Base-by-base conservation (phyloP, 1,284 basidiomycete species). In the Meira nashicola region DNA sequence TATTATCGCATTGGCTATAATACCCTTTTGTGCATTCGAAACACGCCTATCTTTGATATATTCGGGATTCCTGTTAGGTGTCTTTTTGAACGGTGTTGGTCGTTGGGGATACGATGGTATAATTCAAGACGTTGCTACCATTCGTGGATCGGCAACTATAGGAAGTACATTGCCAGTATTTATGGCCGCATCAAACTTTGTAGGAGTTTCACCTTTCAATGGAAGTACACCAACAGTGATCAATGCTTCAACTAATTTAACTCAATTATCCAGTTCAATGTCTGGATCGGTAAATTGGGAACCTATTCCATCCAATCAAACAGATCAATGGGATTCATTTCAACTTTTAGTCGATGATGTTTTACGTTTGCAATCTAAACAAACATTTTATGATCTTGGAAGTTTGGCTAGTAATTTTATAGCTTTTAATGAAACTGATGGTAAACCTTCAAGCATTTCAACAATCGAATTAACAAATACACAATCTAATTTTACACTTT, bases 301-400 rank as follows among this genome's bases (percentile, higher is more conserved):
- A 44, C 66, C 79, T 0, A 81, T 89, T n/a, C 76, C 80, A 0
- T 78, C 83, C 0, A 76, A 81, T 10, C 66, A 77, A 25, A 37
- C 25, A 1, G 54, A 71, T 54, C 19, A 33, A 15, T 91, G 87
- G 87, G 85, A 88, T 69, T 87, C 87, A 0, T 91, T 89, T 70
- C 81, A 85, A 0, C 82, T 93, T 39, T 82, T 93, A 9, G 83
- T 93, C 8, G 89, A 93, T 73, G 91, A 92, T 68, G 90, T 93
- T 0, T 84, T 90, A 72, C 83, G 87, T 59, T 90, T 87, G 72
- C 76, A 82, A 17, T 89, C 90, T 4, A 72, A 80, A 1, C 84
- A 82, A 5, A 81, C 87, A 51, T 54, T 39, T 15, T 76, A 57
- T 55, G 66, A 76, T 39, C 54, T 76, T 1, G 40, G 56, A 6